phyloP scores from a whole-genome alignment of 441 rosid species.

The Croton laevigatus region DNA sequence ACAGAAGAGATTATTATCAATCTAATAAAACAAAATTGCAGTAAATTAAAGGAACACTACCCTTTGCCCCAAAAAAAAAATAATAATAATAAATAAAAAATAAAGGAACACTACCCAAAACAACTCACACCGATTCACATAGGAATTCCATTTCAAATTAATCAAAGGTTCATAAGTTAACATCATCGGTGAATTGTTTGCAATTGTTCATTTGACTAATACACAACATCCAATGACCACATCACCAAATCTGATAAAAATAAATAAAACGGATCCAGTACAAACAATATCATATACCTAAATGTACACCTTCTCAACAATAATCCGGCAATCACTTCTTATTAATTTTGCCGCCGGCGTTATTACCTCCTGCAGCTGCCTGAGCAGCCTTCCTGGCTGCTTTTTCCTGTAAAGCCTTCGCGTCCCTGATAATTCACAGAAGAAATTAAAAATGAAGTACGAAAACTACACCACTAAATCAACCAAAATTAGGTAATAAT shows the following conservation, averaged over 20 bases:
- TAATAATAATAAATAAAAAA: too few relatives aligned
- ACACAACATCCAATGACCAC: constrained; percentile 6
- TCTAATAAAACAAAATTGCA: too few relatives aligned
- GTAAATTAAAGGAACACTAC: too few relatives aligned
- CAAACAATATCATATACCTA: constrained; percentile 4
- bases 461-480: background rate
- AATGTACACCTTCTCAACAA: background rate
- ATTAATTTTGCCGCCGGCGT: constrained; percentile 29
- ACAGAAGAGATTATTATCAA: too few relatives aligned
- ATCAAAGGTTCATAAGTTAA: constrained; percentile 24
- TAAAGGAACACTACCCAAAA: background rate
- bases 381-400: constrained; percentile 58
- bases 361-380: constrained; percentile 38
- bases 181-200: too few relatives aligned
- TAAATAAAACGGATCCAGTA: constrained; percentile 6
- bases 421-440: constrained; percentile 44
- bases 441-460: background rate
- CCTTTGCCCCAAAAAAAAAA: too few relatives aligned
- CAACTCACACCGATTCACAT: too few relatives aligned
- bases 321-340: constrained; percentile 34
- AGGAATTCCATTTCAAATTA: constrained; percentile 15
- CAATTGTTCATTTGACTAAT: background rate
- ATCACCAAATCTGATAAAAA: constrained; percentile 24
- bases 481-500: background rate
- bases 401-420: constrained; percentile 67